phyloP scores from a whole-genome alignment of 371 early-diverging fungal species.

The Lichtheimia ramosa region DNA sequence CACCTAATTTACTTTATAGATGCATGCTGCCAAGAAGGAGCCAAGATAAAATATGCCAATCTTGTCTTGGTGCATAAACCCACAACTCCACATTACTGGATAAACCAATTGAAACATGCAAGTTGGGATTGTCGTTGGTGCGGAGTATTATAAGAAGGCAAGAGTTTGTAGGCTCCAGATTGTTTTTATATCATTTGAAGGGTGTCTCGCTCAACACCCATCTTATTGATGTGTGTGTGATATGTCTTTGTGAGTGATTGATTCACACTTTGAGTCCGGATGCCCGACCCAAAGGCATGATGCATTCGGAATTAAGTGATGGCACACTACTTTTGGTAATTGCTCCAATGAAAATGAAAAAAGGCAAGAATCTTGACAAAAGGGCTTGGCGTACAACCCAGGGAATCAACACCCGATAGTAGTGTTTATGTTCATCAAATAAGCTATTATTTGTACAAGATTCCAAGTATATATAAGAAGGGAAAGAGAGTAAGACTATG shows the following conservation, averaged over 20 bases:
- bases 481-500: background rate
- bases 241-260: background rate
- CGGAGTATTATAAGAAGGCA: background rate
- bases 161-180: constrained; percentile 3
- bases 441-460: background rate
- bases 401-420: too few relatives aligned
- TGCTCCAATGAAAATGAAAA: background rate
- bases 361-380: too few relatives aligned
- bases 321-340: background rate
- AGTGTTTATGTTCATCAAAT: too few relatives aligned
- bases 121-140: too few relatives aligned
- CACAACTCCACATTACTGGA: too few relatives aligned
- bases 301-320: constrained; percentile 3
- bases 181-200: background rate
- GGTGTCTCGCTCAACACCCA: constrained; percentile 2
- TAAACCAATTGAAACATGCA: too few relatives aligned
- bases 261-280: constrained; percentile 2
- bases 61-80: too few relatives aligned
- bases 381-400: too few relatives aligned
- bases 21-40: too few relatives aligned
- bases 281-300: background rate
- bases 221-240: background rate
- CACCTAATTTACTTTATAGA: too few relatives aligned
- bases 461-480: background rate
- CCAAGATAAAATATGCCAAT: too few relatives aligned